Evolutionary conservation across 2,329 filamentous ascomycete species (phyloP).

Genomic region (Helotiales sp.): DNA sequence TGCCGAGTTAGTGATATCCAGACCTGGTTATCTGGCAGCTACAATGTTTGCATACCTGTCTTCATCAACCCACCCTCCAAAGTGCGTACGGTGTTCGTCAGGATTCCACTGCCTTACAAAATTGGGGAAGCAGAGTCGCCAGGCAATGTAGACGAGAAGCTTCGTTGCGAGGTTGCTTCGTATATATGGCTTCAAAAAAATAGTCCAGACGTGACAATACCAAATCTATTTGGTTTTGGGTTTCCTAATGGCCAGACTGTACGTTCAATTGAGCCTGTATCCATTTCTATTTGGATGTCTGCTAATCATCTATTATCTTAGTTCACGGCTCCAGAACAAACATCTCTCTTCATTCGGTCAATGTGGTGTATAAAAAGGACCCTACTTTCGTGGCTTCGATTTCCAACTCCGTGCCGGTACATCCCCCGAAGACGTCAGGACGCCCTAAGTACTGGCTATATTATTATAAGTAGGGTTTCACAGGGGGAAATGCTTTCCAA

Average conservation of each 20-base stretch:
- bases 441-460: background rate
- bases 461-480: background rate
- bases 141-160: conserved; percentile 49
- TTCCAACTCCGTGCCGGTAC: background rate
- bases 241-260: background rate
- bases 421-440: background rate
- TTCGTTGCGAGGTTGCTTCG: conserved; percentile 46
- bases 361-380: background rate
- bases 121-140: conserved; percentile 45
- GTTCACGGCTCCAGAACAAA: background rate
- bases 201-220: conserved; percentile 30
- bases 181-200: conserved; percentile 47
- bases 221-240: conserved; percentile 11
- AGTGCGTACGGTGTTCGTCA: conserved; percentile 30
- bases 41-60: conserved; percentile 45
- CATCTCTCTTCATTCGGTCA: background rate
- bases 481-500: background rate
- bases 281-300: no score
- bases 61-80: conserved; percentile 7
- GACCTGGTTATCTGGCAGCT: conserved; percentile 42
- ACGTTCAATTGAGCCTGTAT: background rate
- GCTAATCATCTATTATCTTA: no score
- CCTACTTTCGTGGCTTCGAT: background rate
- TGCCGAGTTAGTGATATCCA: conserved; percentile 29
- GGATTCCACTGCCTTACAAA: conserved; percentile 44